Conservation (phyloP, 1,284 basidiomycete genomes). For the Sanghuangporus weigelae region DNA sequence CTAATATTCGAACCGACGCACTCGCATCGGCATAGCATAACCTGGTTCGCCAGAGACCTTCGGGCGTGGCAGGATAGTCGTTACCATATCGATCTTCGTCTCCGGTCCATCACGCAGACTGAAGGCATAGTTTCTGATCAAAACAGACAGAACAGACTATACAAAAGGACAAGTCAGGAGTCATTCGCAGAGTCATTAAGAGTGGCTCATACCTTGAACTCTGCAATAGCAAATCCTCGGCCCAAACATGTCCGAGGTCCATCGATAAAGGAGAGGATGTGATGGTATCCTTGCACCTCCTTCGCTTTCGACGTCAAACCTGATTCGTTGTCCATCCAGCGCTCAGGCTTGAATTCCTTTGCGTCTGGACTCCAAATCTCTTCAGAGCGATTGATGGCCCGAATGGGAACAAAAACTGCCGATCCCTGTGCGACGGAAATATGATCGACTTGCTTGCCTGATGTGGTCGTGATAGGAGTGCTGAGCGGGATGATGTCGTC, state of each 20-base stretch:
- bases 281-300: constrained; percentile 13
- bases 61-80: constrained; percentile 12
- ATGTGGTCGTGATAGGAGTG: constrained; percentile 3
- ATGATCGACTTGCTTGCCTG: neutral
- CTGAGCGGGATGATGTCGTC: constrained; percentile 15
- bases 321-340: constrained; percentile 10
- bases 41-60: constrained; percentile 16
- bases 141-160: constrained; percentile 16
- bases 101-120: constrained; percentile 20
- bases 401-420: constrained; percentile 9
- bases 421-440: constrained; percentile 3
- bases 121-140: constrained; percentile 23
- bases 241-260: constrained; percentile 17
- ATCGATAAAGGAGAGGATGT: constrained; percentile 16
- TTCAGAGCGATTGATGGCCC: constrained; percentile 13
- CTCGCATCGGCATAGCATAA: constrained; percentile 16
- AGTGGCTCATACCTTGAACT: constrained; percentile 14
- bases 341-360: constrained; percentile 16
- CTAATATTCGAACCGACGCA: constrained; percentile 13
- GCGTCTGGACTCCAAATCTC: constrained; percentile 17
- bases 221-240: constrained; percentile 15
- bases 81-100: constrained; percentile 20
- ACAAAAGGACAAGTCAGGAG: neutral
- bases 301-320: constrained; percentile 10
- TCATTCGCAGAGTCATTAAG: neutral